Percentiles rank a stretch among this genome's conserved stretches.
Conservation (phyloP, 108 stramenopile genomes). For the Skeletonema tropicum region DNA sequence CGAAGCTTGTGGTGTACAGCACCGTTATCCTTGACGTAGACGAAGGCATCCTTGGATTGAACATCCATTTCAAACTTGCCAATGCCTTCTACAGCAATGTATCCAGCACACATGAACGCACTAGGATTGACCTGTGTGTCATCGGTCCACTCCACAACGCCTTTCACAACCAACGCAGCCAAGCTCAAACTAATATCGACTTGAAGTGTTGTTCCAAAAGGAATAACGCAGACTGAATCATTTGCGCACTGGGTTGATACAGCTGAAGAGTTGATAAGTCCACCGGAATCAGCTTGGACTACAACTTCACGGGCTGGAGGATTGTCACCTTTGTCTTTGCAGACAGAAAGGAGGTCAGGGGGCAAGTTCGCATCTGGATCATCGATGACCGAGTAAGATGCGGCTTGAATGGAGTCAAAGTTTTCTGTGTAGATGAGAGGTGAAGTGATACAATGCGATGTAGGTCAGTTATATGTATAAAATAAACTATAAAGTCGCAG, state of each 20-base stretch:
- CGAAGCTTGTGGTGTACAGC: conserved; percentile 47
- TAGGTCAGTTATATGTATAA: not conserved
- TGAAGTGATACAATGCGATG: not conserved
- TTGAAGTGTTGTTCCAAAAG: conserved; percentile 34
- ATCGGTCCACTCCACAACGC: conserved; percentile 53
- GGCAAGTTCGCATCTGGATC: conserved; percentile 8
- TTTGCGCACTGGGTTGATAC: conserved; percentile 9
- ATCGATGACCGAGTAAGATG: conserved; percentile 19
- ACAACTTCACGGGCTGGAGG: conserved; percentile 1
- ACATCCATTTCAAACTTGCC: conserved; percentile 42
- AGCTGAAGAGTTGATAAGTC: conserved; percentile 9
- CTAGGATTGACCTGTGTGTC: conserved; percentile 21
- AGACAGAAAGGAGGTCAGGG: conserved; percentile 11
- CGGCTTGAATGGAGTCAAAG: conserved; percentile 21
- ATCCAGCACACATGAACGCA: conserved; percentile 60
- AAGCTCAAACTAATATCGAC: conserved; percentile 50
- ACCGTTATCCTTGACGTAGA: conserved; percentile 66
- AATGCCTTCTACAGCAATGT: conserved; percentile 49
- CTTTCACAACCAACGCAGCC: conserved; percentile 53
- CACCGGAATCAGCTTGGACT: not conserved
- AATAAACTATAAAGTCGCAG: conserved; percentile 59
- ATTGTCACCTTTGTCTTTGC: conserved; percentile 10
- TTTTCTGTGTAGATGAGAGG: not conserved
- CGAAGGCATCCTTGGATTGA: conserved; percentile 36
- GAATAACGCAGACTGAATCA: conserved; percentile 51